These are phyloP conservation scores for Decorospora gaudefroyi DNA, from an alignment of 2,329 filamentous ascomycete species.

Conservation along the genomic window DNA sequence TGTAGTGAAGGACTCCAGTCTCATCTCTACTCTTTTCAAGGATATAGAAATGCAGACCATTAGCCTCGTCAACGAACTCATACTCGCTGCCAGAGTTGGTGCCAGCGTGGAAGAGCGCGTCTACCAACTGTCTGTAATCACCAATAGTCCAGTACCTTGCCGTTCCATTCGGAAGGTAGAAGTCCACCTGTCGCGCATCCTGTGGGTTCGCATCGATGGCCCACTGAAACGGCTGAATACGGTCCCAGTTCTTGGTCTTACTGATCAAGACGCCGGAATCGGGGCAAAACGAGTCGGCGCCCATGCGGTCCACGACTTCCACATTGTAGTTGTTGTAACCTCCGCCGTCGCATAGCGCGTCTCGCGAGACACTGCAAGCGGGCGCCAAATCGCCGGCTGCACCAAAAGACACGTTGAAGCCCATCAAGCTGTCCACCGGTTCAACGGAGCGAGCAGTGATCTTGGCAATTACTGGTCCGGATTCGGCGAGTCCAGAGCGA, in stretches of 20 bases:
- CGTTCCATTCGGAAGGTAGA: conserved; percentile 56
- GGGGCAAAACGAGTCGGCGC: conserved; percentile 58
- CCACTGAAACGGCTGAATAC: conserved; percentile 57
- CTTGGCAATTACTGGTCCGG: conserved; percentile 53
- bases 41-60: conserved; percentile 58
- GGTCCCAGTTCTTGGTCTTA: conserved; percentile 56
- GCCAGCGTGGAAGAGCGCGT: conserved; percentile 61
- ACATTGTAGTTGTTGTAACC: conserved; percentile 58
- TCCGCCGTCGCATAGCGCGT: conserved; percentile 58
- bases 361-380: conserved; percentile 49
- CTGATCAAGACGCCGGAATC: conserved; percentile 60
- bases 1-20: conserved; percentile 55
- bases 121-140: conserved; percentile 59
- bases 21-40: conserved; percentile 51
- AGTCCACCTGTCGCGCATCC: conserved; percentile 58
- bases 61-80: conserved; percentile 56
- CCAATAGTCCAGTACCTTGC: conserved; percentile 55
- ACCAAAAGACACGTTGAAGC: conserved; percentile 55
- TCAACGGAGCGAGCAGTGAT: conserved; percentile 56
- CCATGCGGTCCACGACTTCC: conserved; percentile 60
- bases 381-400: conserved; percentile 51
- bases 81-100: conserved; percentile 57
- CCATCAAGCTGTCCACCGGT: conserved; percentile 51
- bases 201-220: conserved; percentile 60
- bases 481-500: conserved; percentile 49